Evolutionary conservation across 129 eudicot species (phyloP).

Genomic region (Solidago caesia): DNA sequence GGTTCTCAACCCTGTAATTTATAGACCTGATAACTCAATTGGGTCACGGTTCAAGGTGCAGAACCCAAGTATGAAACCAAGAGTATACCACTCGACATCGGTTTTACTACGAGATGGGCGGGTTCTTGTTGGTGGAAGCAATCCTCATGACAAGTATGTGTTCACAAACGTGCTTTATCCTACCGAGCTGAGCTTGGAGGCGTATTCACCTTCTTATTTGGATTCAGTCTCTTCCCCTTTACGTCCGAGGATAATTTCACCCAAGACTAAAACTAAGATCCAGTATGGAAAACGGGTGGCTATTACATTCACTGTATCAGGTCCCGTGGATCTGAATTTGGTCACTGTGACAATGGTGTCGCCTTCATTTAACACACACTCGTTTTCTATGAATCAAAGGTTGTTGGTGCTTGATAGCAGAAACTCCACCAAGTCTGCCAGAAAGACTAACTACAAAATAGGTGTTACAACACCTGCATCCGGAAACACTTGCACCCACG

Average conservation of each 20-base stretch:
- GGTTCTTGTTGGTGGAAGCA: conserved; percentile 60
- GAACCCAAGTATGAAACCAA: conserved; percentile 38
- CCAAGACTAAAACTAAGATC: conserved; percentile 31
- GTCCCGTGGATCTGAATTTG: conserved; percentile 20
- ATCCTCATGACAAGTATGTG: conserved; percentile 43
- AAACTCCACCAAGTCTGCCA: conserved; percentile 12
- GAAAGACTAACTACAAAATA: conserved; percentile 27
- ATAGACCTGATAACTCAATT: conserved; percentile 27
- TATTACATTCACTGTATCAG: conserved; percentile 39
- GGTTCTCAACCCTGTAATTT: conserved; percentile 45
- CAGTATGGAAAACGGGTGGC: conserved; percentile 30
- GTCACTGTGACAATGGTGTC: conserved; percentile 61
- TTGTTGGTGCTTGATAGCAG: conserved; percentile 27
- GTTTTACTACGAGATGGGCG: conserved; percentile 54
- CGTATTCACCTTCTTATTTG: conserved; percentile 63
- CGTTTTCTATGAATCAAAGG: conserved; percentile 39
- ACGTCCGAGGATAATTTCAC: conserved; percentile 52
- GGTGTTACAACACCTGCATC: conserved; percentile 27
- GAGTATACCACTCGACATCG: conserved; percentile 59
- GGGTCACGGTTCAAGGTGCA: conserved; percentile 45
- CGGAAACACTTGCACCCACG: neutral
- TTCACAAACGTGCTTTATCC: conserved; percentile 49
- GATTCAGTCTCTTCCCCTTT: conserved; percentile 23
- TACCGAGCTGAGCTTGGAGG: conserved; percentile 61
- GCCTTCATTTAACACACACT: conserved; percentile 61